A percentile compares a stretch with the other conserved stretches of the same genome.
Evolutionary conservation across 768 basidiomycete genomes (phyloP).

Genomic region (Russula virescens): DNA sequence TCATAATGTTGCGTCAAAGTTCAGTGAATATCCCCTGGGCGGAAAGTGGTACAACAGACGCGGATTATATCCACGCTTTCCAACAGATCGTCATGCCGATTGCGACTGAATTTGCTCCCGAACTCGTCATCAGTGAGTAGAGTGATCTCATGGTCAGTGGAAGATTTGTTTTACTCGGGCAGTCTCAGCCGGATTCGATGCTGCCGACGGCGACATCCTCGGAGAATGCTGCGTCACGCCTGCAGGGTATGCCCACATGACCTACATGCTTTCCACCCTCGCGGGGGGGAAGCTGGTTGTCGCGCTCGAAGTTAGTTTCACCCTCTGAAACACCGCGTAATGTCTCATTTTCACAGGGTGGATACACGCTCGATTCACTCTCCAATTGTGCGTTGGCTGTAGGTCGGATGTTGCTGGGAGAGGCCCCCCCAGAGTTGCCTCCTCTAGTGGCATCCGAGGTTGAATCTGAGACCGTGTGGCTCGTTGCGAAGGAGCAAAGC

Average conservation of each 20-base stretch:
- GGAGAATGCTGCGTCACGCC: slow-evolving; percentile 91
- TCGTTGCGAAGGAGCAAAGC: slow-evolving; percentile 82
- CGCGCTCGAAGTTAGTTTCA: slow-evolving; percentile 75
- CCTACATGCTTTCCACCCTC: slow-evolving; percentile 87
- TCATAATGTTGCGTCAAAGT: slow-evolving; percentile 37
- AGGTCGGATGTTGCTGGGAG: slow-evolving; percentile 80
- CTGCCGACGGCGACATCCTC: slow-evolving; percentile 86
- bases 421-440: slow-evolving; percentile 70
- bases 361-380: slow-evolving; percentile 89
- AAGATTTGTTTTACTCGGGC: slow-evolving; percentile 3
- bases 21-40: slow-evolving; percentile 98
- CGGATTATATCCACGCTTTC: slow-evolving; percentile 95
- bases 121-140: slow-evolving; percentile 86
- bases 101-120: slow-evolving; percentile 92
- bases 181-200: slow-evolving; percentile 99
- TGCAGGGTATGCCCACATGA: slow-evolving; percentile 96
- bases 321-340: not conserved
- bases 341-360: slow-evolving; percentile 56
- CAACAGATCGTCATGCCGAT: slow-evolving; percentile 96
- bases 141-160: no score
- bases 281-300: slow-evolving; percentile 88
- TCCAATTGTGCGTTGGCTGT: slow-evolving; percentile 86
- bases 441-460: slow-evolving; percentile 70
- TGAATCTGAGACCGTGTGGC: slow-evolving; percentile 85
- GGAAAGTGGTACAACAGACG: slow-evolving; percentile 79